Base-by-base conservation (phyloP, 106 monocot genomes). In the Dactylorhiza incarnata region DNA sequence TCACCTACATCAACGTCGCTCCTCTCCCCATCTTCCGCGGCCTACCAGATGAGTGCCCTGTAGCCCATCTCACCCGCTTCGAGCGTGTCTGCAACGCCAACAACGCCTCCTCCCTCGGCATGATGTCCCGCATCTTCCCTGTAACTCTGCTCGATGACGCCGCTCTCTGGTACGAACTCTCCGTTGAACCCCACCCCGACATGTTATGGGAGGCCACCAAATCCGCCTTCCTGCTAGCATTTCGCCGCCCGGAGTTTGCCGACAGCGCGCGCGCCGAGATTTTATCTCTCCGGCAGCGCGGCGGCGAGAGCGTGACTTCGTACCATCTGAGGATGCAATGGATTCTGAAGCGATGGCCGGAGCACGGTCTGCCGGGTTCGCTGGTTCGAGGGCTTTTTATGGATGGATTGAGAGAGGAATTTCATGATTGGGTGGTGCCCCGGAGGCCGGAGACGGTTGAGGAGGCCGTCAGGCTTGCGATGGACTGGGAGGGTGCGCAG, bases 281-380 rank as follows among this genome's bases (percentile, higher is more conserved):
- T 3, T 12, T 85, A n/a, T 44, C 55, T 4, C 56, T 85, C 19
- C n/a, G 50, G 43, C 81, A 85, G 26, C 23, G 54, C 47, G 81
- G 75, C 5, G 74, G 20, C 6, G 84, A 85, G 69, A 68, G 68
- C 26, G 78, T 81, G 25, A 74, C 50, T 19, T 46, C 68, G 19
- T 85, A 78, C 53, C 45, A 74, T 26, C 67, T 84, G 22, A 67
- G 81, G 11, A 67, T 81, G 74, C 76, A 74, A 65, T 80, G 85
- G 79, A 80, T 91, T 5, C 71, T 96, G 63, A 87, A 76, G 78
- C 76, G 82, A 68, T 97, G 91, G 91, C 91, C 94, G 45, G 91
- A 83, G 14, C 86, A 91, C 77, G 89, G 89, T 9, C 68, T 94
- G 24, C 80, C 91, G 19, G 93, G 87, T 10, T 75, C 73, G 65